Evolutionary conservation across 179 eudicot species (phyloP), one percentile per base, ranked within the genome.

Genomic region (Silene vulgaris): DNA sequence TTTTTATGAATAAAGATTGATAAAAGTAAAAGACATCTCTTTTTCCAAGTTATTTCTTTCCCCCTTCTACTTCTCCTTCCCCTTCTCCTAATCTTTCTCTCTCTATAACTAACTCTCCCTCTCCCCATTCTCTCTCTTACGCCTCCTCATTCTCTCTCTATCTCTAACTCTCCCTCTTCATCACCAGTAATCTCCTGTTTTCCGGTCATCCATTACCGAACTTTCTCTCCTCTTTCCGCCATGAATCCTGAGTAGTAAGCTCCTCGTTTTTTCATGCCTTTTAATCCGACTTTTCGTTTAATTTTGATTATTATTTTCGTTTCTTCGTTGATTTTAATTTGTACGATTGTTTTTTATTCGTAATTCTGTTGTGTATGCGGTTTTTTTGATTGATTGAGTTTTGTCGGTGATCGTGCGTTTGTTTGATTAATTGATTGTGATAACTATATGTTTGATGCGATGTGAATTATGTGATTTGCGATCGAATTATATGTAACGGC

Each of bases 211-310:
- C 0, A 52, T 20, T 35, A 75, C 77, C 80, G 80, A 75, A 37
- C 20, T 2, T 11, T 45, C 52, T 37, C 28, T 56, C 30, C 32
- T 26, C 12, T 66, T 29, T 72, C 26, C 21, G 73, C 75, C 78
- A 81, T 81, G 84, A 81, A 81, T 78, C 84, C 81, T 11, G 81
- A 81, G 71, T 81, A 81, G 81, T 81, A 78, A 23, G 79, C 75
- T 60, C 21, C 73, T 70, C 60, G 7, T 5, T 77, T 30, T 72
- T 26, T 13, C 26, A 21, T 3, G 0, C 0, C 4, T 57, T 57
- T 57, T 57, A 62, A 40, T 40, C 48, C n/a, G 67, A 63, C 26
- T 23, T 64, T 64, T 28, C 37, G 40, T 64, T 64, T 3, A 64
- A 0, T 12, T 11, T 64, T 29, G 13, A 45, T 64, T 35, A 20